Base-by-base conservation (phyloP, 495 filamentous ascomycete species). In the Podospora anserina region DNA sequence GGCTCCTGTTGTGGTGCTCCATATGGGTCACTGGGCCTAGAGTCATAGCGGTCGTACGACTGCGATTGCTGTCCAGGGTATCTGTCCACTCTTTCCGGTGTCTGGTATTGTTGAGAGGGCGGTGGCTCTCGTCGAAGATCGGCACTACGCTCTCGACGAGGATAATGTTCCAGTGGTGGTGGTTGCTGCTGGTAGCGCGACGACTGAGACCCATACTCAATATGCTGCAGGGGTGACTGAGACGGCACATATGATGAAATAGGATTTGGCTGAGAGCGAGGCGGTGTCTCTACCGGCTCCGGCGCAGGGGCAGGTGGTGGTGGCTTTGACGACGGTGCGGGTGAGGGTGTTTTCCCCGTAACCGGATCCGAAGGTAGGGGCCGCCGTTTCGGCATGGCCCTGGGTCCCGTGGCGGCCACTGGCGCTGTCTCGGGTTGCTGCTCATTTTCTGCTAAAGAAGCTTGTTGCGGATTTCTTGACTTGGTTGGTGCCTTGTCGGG, bases 311-410 rank as follows among this genome's bases (percentile, higher is more conserved):
- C 56, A n/a, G 74, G 68, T n/a, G 73, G 78, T 19, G 85, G 82
- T 32, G 71, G 75, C 7, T 71, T 67, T 2, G 75, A 68, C 18
- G 69, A 49, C 18, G 74, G 68, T 26, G 61, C 82, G 19, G 71
- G 76, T 7, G 73, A 66, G 2, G 75, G 69, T 4, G 80, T 74
- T 28, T 80, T 79, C 44, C 85, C 83, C 16, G 83, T 86, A 61
- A 88, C 82, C 9, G 91, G 90, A 75, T 92, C 89, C 9, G 86
- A 84, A 5, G 93, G 93, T 59, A 97, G 77, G 3, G 93, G 93
- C 44, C 93, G 87, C 69, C 93, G 84, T 78, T 92, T 94, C 5
- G 79, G 77, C 19, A 86, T 75, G 23, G 66, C 60, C 32, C 77
- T 70, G 27, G 89, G 53, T 84, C 90, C 64, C 78, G 84, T 44